phyloP scores from a whole-genome alignment of 202 grass and related monocot species.

The Digitaria exilis region DNA sequence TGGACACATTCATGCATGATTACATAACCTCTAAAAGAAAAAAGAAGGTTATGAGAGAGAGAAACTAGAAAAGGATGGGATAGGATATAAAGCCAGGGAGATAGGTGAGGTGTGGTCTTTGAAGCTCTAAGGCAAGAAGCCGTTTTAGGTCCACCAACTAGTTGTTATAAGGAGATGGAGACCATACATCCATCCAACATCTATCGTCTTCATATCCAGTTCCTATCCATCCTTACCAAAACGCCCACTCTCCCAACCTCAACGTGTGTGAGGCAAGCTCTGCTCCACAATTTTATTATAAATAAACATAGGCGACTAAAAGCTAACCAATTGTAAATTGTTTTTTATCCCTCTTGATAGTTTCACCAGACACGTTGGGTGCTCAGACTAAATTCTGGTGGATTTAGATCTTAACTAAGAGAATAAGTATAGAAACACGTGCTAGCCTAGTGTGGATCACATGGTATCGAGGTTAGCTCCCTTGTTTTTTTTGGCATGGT shows the following conservation, averaged over 20 bases:
- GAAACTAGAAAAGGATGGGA: not conserved
- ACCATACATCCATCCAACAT: conserved; percentile 38
- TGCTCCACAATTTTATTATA: not conserved
- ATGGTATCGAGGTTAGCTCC: no score
- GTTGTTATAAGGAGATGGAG: conserved; percentile 49
- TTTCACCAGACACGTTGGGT: not conserved
- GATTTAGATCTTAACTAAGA: not conserved
- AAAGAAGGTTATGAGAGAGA: not conserved
- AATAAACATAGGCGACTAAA: not conserved
- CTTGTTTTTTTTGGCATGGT: no score
- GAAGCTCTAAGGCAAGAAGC: conserved; percentile 22
- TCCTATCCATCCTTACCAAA: conserved; percentile 15
- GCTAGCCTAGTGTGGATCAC: not conserved
- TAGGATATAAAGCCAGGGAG: conserved; percentile 14
- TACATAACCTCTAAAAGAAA: conserved; percentile 1
- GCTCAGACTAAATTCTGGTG: not conserved
- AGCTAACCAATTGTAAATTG: not conserved
- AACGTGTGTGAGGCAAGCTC: not conserved
- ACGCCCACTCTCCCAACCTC: conserved; percentile 1
- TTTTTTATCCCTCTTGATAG: not conserved
- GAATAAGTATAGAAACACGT: not conserved
- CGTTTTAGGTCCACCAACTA: conserved; percentile 63
- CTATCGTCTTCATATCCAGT: not conserved
- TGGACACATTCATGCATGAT: not conserved
- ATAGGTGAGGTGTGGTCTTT: conserved; percentile 29